A percentile compares a stretch with the other conserved stretches of the same genome.
Evolutionary conservation across 371 early-diverging fungal genomes (phyloP).

Genomic region (Mucor velutinosus): DNA sequence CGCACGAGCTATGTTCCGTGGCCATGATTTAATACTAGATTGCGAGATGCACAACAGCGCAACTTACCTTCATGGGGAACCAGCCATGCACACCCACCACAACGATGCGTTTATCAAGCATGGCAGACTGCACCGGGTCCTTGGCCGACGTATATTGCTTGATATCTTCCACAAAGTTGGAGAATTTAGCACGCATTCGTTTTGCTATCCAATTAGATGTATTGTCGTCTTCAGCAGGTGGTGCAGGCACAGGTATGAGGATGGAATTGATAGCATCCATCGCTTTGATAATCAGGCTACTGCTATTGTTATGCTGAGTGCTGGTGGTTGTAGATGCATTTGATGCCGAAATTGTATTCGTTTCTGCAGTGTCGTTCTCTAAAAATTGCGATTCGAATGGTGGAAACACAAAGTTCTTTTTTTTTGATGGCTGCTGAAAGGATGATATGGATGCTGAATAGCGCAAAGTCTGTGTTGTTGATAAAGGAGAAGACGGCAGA

Average conservation of each 20-base stretch:
- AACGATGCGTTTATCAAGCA: slow-evolving; percentile 51
- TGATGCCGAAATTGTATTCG: neutral
- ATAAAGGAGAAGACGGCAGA: neutral
- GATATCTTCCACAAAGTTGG: slow-evolving; percentile 37
- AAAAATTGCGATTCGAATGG: slow-evolving; percentile 31
- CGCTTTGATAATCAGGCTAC: slow-evolving; percentile 7
- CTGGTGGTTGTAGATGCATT: slow-evolving; percentile 4
- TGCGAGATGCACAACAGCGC: neutral
- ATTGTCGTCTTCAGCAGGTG: slow-evolving; percentile 9
- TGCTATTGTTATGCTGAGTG: slow-evolving; percentile 2
- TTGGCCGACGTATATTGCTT: slow-evolving; percentile 9
- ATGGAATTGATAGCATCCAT: slow-evolving; percentile 20
- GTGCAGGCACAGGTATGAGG: slow-evolving; percentile 6
- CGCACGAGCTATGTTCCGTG: slow-evolving; percentile 52
- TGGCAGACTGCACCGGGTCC: slow-evolving; percentile 15
- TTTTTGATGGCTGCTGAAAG: neutral
- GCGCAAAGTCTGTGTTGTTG: neutral
- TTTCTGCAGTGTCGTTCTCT: neutral
- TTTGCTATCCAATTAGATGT: slow-evolving; percentile 22
- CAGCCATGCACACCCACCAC: slow-evolving; percentile 90
- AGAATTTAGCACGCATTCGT: slow-evolving; percentile 25
- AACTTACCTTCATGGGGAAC: slow-evolving; percentile 74
- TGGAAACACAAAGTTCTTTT: slow-evolving; percentile 36
- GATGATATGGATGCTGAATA: slow-evolving; percentile 13
- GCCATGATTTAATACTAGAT: neutral